phyloP scores from a whole-genome alignment of 2,329 filamentous ascomycete genomes.

The Beauveria bassiana region DNA sequence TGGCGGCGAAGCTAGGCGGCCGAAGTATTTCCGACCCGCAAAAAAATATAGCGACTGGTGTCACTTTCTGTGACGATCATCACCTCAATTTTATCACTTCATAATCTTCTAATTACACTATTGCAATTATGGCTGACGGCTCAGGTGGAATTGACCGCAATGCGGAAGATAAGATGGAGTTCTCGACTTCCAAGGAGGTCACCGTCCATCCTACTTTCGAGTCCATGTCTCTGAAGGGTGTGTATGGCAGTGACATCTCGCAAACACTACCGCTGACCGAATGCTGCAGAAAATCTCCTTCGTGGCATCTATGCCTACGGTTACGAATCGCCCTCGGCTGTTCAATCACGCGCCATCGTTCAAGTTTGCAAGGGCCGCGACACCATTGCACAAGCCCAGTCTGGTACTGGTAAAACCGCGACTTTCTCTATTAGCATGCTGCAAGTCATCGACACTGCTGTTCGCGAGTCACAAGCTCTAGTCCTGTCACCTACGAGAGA shows the following conservation, averaged over 20 bases:
- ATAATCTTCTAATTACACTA: neutral
- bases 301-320: conserved; percentile 98
- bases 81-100: neutral
- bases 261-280: conserved; percentile 2
- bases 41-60: neutral
- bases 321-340: conserved; percentile 95
- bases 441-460: conserved; percentile 88
- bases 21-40: conserved; percentile 25
- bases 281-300: conserved; percentile 68
- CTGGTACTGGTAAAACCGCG: conserved; percentile 92
- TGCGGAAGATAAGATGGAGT: conserved; percentile 94
- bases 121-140: conserved; percentile 72
- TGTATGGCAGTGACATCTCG: conserved; percentile 13
- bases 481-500: conserved; percentile 95
- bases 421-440: conserved; percentile 96
- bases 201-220: conserved; percentile 90
- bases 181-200: conserved; percentile 96
- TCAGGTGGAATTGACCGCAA: conserved; percentile 74
- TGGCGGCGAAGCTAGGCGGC: conserved; percentile 11
- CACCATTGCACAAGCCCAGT: conserved; percentile 96
- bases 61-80: neutral
- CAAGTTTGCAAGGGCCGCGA: conserved; percentile 99
- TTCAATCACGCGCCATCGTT: conserved; percentile 96
- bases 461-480: conserved; percentile 88
- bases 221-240: conserved; percentile 88